A percentile compares a stretch with the other conserved stretches of the same genome.
phyloP scores from a whole-genome alignment of 2,329 filamentous ascomycete genomes.

The Clarireedia hainanense region DNA sequence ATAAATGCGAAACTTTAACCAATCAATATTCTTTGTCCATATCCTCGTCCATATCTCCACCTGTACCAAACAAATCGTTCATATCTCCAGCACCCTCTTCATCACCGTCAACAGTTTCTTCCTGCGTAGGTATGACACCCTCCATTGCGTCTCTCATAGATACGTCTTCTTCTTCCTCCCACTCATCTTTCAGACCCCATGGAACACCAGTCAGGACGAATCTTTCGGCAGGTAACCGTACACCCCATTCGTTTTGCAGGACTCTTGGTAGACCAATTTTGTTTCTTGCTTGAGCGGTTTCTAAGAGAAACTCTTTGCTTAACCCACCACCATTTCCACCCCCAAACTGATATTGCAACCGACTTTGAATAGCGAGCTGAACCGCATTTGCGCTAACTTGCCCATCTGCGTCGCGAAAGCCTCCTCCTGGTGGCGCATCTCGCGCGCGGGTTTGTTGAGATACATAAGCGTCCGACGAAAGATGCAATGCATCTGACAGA shows the following conservation, averaged over 20 bases:
- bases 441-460: slow-evolving; percentile 29
- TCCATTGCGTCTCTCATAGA: slow-evolving; percentile 32
- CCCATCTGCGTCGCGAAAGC: slow-evolving; percentile 27
- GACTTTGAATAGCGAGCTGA: slow-evolving; percentile 62
- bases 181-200: slow-evolving; percentile 56
- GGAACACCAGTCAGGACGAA: slow-evolving; percentile 59
- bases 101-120: slow-evolving; percentile 30
- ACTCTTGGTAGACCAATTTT: slow-evolving; percentile 56
- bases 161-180: slow-evolving; percentile 40
- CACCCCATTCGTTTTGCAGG: slow-evolving; percentile 57
- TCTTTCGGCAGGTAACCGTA: slow-evolving; percentile 57
- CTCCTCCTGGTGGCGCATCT: slow-evolving; percentile 27
- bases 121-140: slow-evolving; percentile 31
- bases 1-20: too few relatives aligned
- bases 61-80: slow-evolving; percentile 20
- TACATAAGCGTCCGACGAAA: slow-evolving; percentile 61
- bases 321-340: slow-evolving; percentile 42
- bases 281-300: slow-evolving; percentile 66
- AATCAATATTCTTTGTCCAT: slow-evolving; percentile 33
- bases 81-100: slow-evolving; percentile 7
- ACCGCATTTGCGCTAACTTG: slow-evolving; percentile 57
- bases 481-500: slow-evolving; percentile 62
- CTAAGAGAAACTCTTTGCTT: slow-evolving; percentile 68
- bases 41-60: slow-evolving; percentile 34
- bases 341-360: slow-evolving; percentile 62